Percentiles rank a stretch among this genome's conserved stretches.
Conservation (phyloP, 2,329 filamentous ascomycete genomes). For the Ophiostoma pallidulum region DNA sequence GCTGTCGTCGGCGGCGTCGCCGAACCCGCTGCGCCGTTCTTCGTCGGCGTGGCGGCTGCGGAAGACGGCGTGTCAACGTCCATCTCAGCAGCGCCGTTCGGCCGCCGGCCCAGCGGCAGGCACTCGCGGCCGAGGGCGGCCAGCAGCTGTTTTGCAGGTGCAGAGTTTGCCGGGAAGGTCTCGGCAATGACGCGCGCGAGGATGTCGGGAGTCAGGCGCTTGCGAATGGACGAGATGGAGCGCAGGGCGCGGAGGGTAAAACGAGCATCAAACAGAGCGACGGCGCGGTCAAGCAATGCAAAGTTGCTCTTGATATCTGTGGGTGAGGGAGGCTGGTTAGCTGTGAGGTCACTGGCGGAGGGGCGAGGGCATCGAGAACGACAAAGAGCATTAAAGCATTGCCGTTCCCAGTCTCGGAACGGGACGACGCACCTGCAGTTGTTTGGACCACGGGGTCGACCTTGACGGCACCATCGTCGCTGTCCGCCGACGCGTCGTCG, state of each 20-base stretch:
- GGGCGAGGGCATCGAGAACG: too few relatives aligned
- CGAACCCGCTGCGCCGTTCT: constrained; percentile 33
- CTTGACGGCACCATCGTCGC: constrained; percentile 39
- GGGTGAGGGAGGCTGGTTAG: too few relatives aligned
- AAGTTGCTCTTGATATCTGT: constrained; percentile 95
- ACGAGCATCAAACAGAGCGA: constrained; percentile 85
- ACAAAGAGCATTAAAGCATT: too few relatives aligned
- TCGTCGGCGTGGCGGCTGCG: constrained; percentile 22
- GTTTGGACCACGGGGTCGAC: constrained; percentile 52
- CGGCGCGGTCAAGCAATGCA: constrained; percentile 79
- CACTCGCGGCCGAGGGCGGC: constrained; percentile 58
- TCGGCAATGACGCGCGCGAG: constrained; percentile 72
- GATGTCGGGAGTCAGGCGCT: constrained; percentile 75
- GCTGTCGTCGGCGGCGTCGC: not conserved
- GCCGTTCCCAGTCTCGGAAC: not conserved
- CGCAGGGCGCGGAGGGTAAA: constrained; percentile 90
- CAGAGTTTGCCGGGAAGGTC: constrained; percentile 54
- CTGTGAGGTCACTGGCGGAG: too few relatives aligned
- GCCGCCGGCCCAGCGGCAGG: constrained; percentile 50
- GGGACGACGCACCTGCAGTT: constrained; percentile 52
- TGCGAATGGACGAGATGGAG: constrained; percentile 91
- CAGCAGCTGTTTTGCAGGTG: constrained; percentile 58
- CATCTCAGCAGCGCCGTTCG: constrained; percentile 55
- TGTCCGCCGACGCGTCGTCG: constrained; percentile 32
- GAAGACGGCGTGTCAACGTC: constrained; percentile 52